Evolutionary conservation across 768 basidiomycete species (phyloP), one percentile per base, ranked within the genome.

Genomic region (Piloderma croceum): DNA sequence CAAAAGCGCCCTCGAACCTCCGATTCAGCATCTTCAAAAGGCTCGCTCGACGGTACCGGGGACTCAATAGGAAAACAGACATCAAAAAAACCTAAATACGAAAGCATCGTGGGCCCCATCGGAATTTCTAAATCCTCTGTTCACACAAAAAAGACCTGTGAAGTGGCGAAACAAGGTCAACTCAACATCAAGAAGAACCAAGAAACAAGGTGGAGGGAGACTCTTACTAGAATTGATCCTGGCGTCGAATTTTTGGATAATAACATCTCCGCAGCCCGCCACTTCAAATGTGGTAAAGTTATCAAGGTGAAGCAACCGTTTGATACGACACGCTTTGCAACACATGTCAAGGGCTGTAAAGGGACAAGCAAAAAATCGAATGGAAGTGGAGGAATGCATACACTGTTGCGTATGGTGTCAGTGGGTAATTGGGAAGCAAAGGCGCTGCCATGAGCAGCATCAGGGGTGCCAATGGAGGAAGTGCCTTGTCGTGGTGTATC

Each of bases 401-500:
- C 18, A 24, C 39, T 25, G 18, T 18, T 13, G 5, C 33, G 17
- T 12, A 24, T 31, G 4, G 22, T 7, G 11, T 31, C n/a, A 18
- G 12, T 23, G 17, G 20, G 15, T 22, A 23, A 17, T 22, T 39
- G 37, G 39, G 5, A n/a, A 25, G 22, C 11, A n/a, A 42, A 31
- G 2, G 27, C 24, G 27, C 40, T 4, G 41, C 11, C 1, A 13
- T 23, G 18, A 42, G 36, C 20, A 29, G 27, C 27, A 15, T 15
- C 15, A 29, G 27, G 10, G 27, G 10, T 29, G 10, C 27, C 27
- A 29, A 9, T 9, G 27, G 10, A 15, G 9, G 10, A 29, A 19
- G 13, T 17, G 18, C 43, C 49, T 9, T 54, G 53, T 33, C 36
- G 41, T 4, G 54, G 54, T 9, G 21, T 56, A 1, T 52, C 43